Percentiles rank a stretch among this genome's conserved stretches.
phyloP scores from a whole-genome alignment of 805 yeast genomes.

The Zygotorulaspora chibaensis region DNA sequence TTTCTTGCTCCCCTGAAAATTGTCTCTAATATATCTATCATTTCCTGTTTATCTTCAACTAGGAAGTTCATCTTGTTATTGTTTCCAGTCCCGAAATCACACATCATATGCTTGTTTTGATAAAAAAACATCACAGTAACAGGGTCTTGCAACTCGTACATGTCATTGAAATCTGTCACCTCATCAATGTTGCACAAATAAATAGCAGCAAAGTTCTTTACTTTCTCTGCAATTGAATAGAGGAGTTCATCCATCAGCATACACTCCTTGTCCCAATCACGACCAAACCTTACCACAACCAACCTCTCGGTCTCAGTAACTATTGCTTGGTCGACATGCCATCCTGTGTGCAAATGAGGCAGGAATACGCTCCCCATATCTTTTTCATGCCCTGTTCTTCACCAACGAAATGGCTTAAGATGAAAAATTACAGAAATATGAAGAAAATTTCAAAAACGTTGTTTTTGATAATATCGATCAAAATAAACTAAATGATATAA shows the following conservation, averaged over 20 bases:
- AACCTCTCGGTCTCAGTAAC: conserved; percentile 86
- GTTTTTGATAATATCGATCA: no score
- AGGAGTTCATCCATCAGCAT: conserved; percentile 88
- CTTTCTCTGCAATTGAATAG: conserved; percentile 73
- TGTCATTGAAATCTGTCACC: conserved; percentile 81
- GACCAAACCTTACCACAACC: conserved; percentile 85
- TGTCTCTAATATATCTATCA: conserved; percentile 87
- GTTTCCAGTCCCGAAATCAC: conserved; percentile 97
- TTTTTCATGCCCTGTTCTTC: neutral
- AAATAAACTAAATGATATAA: no score
- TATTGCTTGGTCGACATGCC: conserved; percentile 99
- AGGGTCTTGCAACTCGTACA: conserved; percentile 61
- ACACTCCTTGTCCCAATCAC: conserved; percentile 70
- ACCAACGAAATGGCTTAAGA: neutral
- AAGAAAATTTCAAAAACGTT: no score
- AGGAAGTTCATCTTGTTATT: conserved; percentile 89
- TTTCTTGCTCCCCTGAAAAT: conserved; percentile 87
- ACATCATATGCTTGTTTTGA: conserved; percentile 93
- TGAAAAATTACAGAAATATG: no score
- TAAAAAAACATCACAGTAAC: conserved; percentile 91
- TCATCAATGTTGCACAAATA: conserved; percentile 85
- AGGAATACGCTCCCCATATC: conserved; percentile 75
- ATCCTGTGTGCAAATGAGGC: conserved; percentile 77
- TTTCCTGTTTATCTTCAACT: conserved; percentile 73
- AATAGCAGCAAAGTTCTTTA: conserved; percentile 81